A percentile compares a stretch with the other conserved stretches of the same genome.
These are phyloP conservation scores for Penicillium fuscoglaucum DNA, from an alignment of 2,329 filamentous ascomycete genomes.

Conservation along the genomic window DNA sequence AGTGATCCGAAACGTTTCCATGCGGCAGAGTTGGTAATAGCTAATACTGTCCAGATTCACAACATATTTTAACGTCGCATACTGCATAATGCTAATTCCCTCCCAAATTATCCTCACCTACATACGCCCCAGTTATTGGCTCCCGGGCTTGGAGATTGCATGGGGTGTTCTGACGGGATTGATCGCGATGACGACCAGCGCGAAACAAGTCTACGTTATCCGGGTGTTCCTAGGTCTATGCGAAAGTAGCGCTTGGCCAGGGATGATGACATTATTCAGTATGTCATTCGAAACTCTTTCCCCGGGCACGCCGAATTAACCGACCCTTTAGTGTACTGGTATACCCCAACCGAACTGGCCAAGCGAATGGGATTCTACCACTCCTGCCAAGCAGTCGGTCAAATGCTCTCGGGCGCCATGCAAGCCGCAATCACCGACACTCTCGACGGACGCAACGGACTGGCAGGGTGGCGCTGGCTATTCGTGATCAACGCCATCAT, in stretches of 20 bases:
- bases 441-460: constrained; percentile 29
- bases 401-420: constrained; percentile 35
- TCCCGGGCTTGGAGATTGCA: constrained; percentile 29
- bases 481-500: constrained; percentile 44
- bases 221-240: constrained; percentile 34
- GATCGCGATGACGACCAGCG: constrained; percentile 30
- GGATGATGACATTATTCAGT: constrained; percentile 36
- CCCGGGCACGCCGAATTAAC: background rate
- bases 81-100: constrained; percentile 44
- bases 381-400: constrained; percentile 31
- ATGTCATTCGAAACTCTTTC: background rate
- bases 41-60: constrained; percentile 33
- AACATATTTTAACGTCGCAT: constrained; percentile 44
- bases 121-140: constrained; percentile 32
- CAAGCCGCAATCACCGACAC: constrained; percentile 36
- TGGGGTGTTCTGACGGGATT: constrained; percentile 35
- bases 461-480: constrained; percentile 41
- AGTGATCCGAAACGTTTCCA: background rate
- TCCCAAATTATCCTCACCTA: constrained; percentile 45
- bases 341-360: constrained; percentile 38
- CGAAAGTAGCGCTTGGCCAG: constrained; percentile 33
- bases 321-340: constrained; percentile 35
- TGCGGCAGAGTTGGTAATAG: background rate
- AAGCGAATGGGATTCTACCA: constrained; percentile 38
- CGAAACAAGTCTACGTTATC: constrained; percentile 32